Evolutionary conservation across 345 rosid genomes (phyloP), one percentile per base, ranked within the genome.

Genomic region (Eucalyptus tenuipes): DNA sequence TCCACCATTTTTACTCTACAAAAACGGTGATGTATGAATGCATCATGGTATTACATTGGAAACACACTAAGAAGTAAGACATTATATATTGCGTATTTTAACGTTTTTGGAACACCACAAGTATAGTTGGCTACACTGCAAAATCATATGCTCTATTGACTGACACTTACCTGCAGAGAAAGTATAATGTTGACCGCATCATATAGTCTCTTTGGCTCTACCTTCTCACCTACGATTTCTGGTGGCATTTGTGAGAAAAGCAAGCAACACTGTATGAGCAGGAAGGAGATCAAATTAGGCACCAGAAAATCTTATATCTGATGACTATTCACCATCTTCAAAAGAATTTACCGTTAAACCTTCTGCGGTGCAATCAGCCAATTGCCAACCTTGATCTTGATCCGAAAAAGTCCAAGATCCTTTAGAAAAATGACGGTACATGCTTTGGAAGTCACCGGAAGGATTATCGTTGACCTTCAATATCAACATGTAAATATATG

Each of bases 1-100:
- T 48, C 95, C 95, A 29, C 95, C 95, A 84, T 92, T 92, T 90
- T 93, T 91, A 68, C 90, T 89, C 93, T 90, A 81, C 57, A 87
- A 87, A 87, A 49, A 33, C n/a, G 27, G 64, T 25, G n/a, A 57
- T 25, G 29, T 25, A 57, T 57, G n/a, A 27, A 24, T 57, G 29
- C 29, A 25, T 57, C 27, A 25, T 25, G 64, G 27, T 57, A 57
- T 25, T 24, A 2, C 29, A 57, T 25, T 57, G 64, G 64, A 25
- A 57, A 57, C 29, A 57, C 27, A 57, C 29, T 57, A 57, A 57
- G n/a, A 57, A 57, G n/a, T 57, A 25, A 57, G 64, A 57, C 27
- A 25, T 57, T 10, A 25, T 5, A 25, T 57, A 57, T 57, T 25
- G n/a, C n/a, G 7, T 25, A 57, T 57, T 27, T 25, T 57, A 57